phyloP scores from a whole-genome alignment of 2,329 filamentous ascomycete genomes.

The Epichloe aotearoae region DNA sequence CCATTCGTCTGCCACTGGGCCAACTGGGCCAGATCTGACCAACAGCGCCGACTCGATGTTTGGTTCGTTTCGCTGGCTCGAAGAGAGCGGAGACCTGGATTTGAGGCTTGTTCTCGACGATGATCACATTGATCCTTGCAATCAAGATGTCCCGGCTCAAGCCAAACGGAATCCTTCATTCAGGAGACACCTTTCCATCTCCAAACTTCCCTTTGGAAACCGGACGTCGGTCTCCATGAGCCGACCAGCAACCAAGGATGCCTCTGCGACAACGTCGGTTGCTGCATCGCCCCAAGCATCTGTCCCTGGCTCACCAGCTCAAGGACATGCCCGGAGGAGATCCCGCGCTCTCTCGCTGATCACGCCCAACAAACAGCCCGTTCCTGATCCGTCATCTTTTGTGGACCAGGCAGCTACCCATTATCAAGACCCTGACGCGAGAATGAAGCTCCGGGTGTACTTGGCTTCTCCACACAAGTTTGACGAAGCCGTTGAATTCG shows the following conservation, averaged over 20 bases:
- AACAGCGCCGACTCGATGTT: slow-evolving; percentile 39
- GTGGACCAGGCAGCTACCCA: slow-evolving; percentile 65
- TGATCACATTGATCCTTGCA: slow-evolving; percentile 50
- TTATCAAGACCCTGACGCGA: slow-evolving; percentile 81
- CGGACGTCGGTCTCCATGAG: slow-evolving; percentile 38
- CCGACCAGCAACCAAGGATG: slow-evolving; percentile 33
- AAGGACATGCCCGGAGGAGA: slow-evolving; percentile 31
- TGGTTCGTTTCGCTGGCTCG: slow-evolving; percentile 60
- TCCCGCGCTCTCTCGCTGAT: slow-evolving; percentile 45
- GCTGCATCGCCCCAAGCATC: slow-evolving; percentile 12
- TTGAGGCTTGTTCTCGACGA: slow-evolving; percentile 54
- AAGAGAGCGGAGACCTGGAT: slow-evolving; percentile 60
- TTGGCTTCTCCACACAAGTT: slow-evolving; percentile 87
- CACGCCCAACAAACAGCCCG: slow-evolving; percentile 28
- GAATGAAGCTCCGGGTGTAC: slow-evolving; percentile 78
- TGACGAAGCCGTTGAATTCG: slow-evolving; percentile 88
- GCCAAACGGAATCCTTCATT: slow-evolving; percentile 46
- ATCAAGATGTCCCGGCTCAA: slow-evolving; percentile 29
- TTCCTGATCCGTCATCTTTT: slow-evolving; percentile 11
- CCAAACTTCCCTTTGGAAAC: slow-evolving; percentile 44
- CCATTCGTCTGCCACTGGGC: slow-evolving; percentile 1
- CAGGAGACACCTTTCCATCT: slow-evolving; percentile 59
- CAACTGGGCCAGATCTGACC: slow-evolving; percentile 6
- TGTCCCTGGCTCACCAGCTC: slow-evolving; percentile 9
- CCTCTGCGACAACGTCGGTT: slow-evolving; percentile 16